Evolutionary conservation across 2,329 filamentous ascomycete genomes (phyloP), one percentile per base, ranked within the genome.

Genomic region (Penicillium sp.): DNA sequence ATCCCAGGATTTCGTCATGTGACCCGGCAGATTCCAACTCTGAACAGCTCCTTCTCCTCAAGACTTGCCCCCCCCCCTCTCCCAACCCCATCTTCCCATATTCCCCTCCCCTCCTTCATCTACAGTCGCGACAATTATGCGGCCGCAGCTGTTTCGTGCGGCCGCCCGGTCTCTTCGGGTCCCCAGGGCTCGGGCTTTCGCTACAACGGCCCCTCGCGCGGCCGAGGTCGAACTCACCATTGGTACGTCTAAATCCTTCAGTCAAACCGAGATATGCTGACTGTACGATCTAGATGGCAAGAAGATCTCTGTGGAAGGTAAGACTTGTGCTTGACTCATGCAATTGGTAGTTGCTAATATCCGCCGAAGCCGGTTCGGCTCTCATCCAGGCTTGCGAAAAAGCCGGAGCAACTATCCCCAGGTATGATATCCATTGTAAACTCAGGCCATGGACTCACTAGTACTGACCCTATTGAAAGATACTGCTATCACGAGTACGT

Each of bases 341-440:
- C 18, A 21, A 54, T 43, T 56, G 56, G 24, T 36, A 51, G 42
- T 44, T 58, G 42, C 69, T 71, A 53, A 70, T 58, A 56, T 54
- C 45, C 45, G 54, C 49, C 41, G 74, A 73, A 96, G 93, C 93
- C 77, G 93, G 93, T 63, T 94, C 94, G 66, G 93, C 94, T 70
- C 84, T 99, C 68, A 99, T 99, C 74, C 94, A 99, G 80, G 94
- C 94, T 71, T 99, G 94, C 81, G 94, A 99, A 79, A 96, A 99
- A 81, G 94, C 93, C 61, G 94, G 94, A 70, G 84, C 82, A 62
- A 94, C 88, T 58, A 82, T 97, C 70, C 93, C 93, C 65, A 91
- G 88, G 88, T 89, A 77, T 67, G 80, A 70, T 23, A 45, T 51
- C 8, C 24, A 34, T 39, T 15, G 18, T 4, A 38, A 7, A 5